Percentiles rank a stretch among this genome's conserved stretches.
Evolutionary conservation across 1,284 basidiomycete species (phyloP).

Genomic region (Malassezia furfur): DNA sequence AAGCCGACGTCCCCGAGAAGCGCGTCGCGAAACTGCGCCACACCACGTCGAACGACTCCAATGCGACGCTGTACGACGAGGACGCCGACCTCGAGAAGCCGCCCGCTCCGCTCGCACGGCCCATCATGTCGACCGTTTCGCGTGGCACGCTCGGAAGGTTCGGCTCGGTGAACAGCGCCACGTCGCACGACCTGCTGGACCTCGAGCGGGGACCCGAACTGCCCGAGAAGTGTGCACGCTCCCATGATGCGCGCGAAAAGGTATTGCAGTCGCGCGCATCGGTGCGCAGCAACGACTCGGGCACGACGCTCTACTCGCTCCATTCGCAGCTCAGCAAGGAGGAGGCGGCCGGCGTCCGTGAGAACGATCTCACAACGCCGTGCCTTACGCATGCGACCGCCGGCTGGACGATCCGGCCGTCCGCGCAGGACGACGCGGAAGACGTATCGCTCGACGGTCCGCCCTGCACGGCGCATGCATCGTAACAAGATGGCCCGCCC

Average conservation of each 20-base stretch:
- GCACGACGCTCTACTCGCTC: constrained; percentile 7
- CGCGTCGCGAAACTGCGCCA: constrained; percentile 1
- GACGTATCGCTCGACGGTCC: background rate
- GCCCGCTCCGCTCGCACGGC: background rate
- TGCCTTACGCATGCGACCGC: constrained; percentile 8
- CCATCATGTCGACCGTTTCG: constrained; percentile 9
- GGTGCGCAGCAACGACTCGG: background rate
- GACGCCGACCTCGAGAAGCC: background rate
- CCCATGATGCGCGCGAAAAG: background rate
- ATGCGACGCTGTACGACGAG: constrained; percentile 1
- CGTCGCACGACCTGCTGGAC: background rate
- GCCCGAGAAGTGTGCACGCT: background rate
- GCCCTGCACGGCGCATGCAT: background rate
- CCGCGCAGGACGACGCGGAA: background rate
- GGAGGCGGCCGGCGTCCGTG: constrained; percentile 1
- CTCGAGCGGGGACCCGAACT: background rate
- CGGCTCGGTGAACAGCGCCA: background rate
- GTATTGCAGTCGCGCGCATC: background rate
- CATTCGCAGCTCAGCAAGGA: background rate
- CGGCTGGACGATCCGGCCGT: constrained; percentile 12
- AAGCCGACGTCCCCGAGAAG: constrained; percentile 1
- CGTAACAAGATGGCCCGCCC: background rate
- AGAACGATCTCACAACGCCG: constrained; percentile 7
- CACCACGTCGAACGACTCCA: background rate
- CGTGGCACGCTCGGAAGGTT: constrained; percentile 1